Percentiles rank a stretch among this genome's conserved stretches.
Conservation (phyloP, 106 monocot species). For the Dioscorea alata region DNA sequence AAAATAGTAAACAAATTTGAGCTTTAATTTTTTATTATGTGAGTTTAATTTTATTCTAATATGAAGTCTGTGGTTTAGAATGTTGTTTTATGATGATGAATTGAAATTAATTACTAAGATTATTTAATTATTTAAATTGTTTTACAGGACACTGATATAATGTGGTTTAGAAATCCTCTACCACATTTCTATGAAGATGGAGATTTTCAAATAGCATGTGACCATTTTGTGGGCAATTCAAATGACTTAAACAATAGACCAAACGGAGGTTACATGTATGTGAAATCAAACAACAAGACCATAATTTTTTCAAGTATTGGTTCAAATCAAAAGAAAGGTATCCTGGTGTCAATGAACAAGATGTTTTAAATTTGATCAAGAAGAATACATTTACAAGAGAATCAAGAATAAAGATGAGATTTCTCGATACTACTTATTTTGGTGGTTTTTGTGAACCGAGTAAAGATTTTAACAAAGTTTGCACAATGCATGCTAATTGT, state of each 20-base stretch:
- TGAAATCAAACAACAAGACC: conserved; percentile 17
- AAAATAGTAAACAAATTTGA: no score
- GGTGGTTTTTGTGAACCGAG: conserved; percentile 17
- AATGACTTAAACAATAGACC: conserved; percentile 4
- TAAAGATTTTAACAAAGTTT: conserved; percentile 5
- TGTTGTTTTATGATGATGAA: no score
- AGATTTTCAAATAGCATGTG: conserved; percentile 35
- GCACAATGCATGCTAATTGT: conserved; percentile 33
- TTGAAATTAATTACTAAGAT: no score
- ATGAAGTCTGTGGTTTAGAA: no score
- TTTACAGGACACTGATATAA: conserved; percentile 27
- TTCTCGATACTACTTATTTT: conserved; percentile 20
- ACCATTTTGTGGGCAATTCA: conserved; percentile 15
- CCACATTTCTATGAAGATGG: conserved; percentile 9
- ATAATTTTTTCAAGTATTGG: conserved; percentile 19
- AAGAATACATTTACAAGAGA: not conserved
- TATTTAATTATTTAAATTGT: no score
- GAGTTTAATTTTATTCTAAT: no score
- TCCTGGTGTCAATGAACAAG: conserved; percentile 8
- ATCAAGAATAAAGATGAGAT: conserved; percentile 13
- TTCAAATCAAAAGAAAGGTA: not conserved
- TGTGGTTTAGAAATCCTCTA: conserved; percentile 35
- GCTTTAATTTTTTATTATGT: no score
- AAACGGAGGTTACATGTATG: conserved; percentile 28
- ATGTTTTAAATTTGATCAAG: conserved; percentile 24